Percentiles rank a stretch among this genome's conserved stretches.
Conservation (phyloP, 2,329 filamentous ascomycete genomes). For the Dactylellina drechsleri region DNA sequence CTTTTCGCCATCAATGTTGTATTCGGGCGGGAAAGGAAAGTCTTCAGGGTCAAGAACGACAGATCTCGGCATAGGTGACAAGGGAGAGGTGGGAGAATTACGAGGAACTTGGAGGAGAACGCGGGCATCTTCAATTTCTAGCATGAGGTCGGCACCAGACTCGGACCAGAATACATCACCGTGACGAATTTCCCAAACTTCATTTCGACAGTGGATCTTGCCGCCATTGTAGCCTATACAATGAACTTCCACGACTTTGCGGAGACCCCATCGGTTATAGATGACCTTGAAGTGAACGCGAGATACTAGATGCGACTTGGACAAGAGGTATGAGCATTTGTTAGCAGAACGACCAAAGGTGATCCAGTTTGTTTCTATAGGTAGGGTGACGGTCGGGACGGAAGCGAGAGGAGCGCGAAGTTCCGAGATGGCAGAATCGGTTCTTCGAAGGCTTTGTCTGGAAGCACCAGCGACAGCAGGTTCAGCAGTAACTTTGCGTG, state of each 20-base stretch:
- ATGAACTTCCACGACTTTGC: slow-evolving; percentile 83
- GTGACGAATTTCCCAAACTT: slow-evolving; percentile 85
- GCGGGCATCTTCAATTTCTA: slow-evolving; percentile 92
- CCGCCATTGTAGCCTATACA: slow-evolving; percentile 97
- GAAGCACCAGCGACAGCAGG: neutral
- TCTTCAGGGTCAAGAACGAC: slow-evolving; percentile 24
- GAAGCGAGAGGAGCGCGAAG: slow-evolving; percentile 80
- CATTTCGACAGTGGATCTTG: slow-evolving; percentile 89
- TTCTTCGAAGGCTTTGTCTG: slow-evolving; percentile 69
- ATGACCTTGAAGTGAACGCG: slow-evolving; percentile 90
- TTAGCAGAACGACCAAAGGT: slow-evolving; percentile 93
- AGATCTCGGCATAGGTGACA: slow-evolving; percentile 28
- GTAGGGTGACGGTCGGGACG: slow-evolving; percentile 83
- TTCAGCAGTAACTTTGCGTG: slow-evolving; percentile 62
- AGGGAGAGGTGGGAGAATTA: slow-evolving; percentile 31
- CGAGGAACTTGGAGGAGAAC: slow-evolving; percentile 89
- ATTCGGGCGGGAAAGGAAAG: slow-evolving; percentile 45
- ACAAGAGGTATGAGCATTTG: slow-evolving; percentile 94
- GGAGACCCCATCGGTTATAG: slow-evolving; percentile 75
- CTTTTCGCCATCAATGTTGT: slow-evolving; percentile 18
- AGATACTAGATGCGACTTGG: slow-evolving; percentile 89
- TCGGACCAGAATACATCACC: slow-evolving; percentile 90
- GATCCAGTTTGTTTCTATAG: slow-evolving; percentile 80
- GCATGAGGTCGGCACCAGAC: slow-evolving; percentile 87
- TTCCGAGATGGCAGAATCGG: slow-evolving; percentile 75